Evolutionary conservation across 768 basidiomycete species (phyloP).

Genomic region (Auriscalpium microsporum): DNA sequence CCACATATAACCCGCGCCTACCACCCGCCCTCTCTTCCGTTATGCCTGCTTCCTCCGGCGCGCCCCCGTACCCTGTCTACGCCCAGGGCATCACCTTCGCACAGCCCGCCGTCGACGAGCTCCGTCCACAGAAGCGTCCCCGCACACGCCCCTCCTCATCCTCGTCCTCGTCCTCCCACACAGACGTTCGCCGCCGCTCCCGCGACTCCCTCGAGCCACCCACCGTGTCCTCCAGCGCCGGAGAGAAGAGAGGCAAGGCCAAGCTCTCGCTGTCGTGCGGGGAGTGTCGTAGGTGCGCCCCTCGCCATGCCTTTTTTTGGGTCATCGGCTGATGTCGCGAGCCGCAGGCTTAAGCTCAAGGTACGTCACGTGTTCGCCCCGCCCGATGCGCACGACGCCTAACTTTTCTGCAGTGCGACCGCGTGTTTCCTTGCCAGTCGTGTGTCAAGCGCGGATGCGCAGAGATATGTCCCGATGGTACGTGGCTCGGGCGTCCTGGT

Average conservation of each 20-base stretch:
- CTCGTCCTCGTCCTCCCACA: background rate
- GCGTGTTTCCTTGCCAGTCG: conserved; percentile 12
- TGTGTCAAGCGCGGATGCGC: conserved; percentile 14
- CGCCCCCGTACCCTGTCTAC: background rate
- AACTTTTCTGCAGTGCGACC: conserved; percentile 2
- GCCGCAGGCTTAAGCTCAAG: background rate
- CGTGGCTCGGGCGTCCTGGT: background rate
- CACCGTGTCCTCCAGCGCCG: background rate
- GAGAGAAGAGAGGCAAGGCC: conserved; percentile 1
- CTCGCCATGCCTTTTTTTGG: background rate
- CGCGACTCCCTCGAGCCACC: background rate
- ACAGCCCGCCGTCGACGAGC: background rate
- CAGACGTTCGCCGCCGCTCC: background rate
- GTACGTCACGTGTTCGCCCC: background rate
- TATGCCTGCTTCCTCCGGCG: too few species aligned
- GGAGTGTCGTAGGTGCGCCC: background rate
- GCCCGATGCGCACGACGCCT: background rate
- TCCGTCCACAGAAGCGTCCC: background rate
- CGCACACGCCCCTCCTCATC: background rate
- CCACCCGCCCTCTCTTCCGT: too few species aligned
- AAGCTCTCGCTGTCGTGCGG: conserved; percentile 1
- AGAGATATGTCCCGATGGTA: conserved; percentile 10
- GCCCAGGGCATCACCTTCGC: background rate
- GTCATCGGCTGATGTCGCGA: background rate
- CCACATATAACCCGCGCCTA: too few species aligned